These are phyloP conservation scores for Sarcodon aspratus DNA, from an alignment of 768 basidiomycete species.

Conservation along the genomic window DNA sequence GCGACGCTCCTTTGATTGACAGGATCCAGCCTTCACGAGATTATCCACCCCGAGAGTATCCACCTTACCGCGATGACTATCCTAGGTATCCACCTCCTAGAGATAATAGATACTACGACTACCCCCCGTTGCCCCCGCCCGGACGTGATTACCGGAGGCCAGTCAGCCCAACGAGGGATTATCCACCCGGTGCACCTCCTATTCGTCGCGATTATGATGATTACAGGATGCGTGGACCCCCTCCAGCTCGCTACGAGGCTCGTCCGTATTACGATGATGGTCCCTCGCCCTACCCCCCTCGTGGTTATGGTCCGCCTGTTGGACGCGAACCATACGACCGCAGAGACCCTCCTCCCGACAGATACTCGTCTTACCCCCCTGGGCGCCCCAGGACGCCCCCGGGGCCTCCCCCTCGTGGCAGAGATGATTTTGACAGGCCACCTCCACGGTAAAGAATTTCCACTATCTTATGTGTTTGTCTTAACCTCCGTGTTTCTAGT, in stretches of 20 bases:
- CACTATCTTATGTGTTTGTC: neutral
- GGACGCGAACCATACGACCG: slow-evolving; percentile 34
- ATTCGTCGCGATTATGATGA: slow-evolving; percentile 61
- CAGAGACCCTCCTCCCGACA: slow-evolving; percentile 43
- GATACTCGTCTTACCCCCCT: slow-evolving; percentile 30
- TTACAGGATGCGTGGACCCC: slow-evolving; percentile 43
- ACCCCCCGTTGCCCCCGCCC: slow-evolving; percentile 30
- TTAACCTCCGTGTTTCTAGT: slow-evolving; percentile 19
- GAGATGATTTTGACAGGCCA: slow-evolving; percentile 58
- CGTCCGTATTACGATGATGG: slow-evolving; percentile 35
- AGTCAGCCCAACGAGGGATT: slow-evolving; percentile 51
- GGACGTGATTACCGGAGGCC: slow-evolving; percentile 51
- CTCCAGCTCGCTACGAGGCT: slow-evolving; percentile 40
- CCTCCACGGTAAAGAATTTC: slow-evolving; percentile 36
- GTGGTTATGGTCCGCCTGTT: slow-evolving; percentile 36
- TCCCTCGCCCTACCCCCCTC: slow-evolving; percentile 30
- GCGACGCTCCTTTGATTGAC: slow-evolving; percentile 45
- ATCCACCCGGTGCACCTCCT: slow-evolving; percentile 48
- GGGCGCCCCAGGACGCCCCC: slow-evolving; percentile 44
- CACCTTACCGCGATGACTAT: slow-evolving; percentile 45
- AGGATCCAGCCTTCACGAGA: slow-evolving; percentile 44
- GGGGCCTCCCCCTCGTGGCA: slow-evolving; percentile 36
- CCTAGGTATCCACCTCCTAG: slow-evolving; percentile 31
- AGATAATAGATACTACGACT: slow-evolving; percentile 50
- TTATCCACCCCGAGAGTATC: slow-evolving; percentile 33